phyloP scores from a whole-genome alignment of 75 land plant species.

The Isoetes taiwanensis region DNA sequence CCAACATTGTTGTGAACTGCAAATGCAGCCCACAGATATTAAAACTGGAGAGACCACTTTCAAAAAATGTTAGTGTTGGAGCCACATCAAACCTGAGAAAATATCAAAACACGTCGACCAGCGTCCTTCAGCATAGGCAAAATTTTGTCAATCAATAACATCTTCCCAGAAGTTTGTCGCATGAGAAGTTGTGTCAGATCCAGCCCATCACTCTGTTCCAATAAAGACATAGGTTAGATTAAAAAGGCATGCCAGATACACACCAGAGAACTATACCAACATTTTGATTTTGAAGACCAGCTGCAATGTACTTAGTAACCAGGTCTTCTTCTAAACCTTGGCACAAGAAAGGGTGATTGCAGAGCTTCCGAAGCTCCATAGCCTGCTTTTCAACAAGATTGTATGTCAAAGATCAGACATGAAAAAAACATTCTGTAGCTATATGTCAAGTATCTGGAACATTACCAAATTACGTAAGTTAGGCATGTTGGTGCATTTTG shows the following conservation, averaged over 20 bases:
- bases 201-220: neutral
- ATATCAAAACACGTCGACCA: slow-evolving; percentile 24
- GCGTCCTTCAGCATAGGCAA: slow-evolving; percentile 25
- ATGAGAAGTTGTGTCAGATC: neutral
- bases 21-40: neutral
- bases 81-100: slow-evolving; percentile 18
- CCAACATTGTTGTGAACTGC: slow-evolving; percentile 27
- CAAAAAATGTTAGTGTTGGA: neutral
- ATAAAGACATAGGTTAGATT: too few relatives aligned
- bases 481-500: slow-evolving; percentile 18
- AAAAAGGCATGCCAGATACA: too few relatives aligned
- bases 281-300: too few relatives aligned
- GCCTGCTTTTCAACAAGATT: slow-evolving; percentile 7
- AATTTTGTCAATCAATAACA: slow-evolving; percentile 20
- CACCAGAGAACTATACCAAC: too few relatives aligned
- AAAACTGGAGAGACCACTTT: neutral
- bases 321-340: slow-evolving; percentile 22
- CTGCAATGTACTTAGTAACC: slow-evolving; percentile 3
- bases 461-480: slow-evolving; percentile 25
- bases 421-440: neutral
- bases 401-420: neutral
- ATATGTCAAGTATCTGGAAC: neutral
- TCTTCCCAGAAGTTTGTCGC: slow-evolving; percentile 20
- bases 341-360: slow-evolving; percentile 29
- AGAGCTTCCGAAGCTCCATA: slow-evolving; percentile 26